Evolutionary conservation across 1,284 basidiomycete species (phyloP), one percentile per base, ranked within the genome.

Genomic region (Austroboletus niveus): DNA sequence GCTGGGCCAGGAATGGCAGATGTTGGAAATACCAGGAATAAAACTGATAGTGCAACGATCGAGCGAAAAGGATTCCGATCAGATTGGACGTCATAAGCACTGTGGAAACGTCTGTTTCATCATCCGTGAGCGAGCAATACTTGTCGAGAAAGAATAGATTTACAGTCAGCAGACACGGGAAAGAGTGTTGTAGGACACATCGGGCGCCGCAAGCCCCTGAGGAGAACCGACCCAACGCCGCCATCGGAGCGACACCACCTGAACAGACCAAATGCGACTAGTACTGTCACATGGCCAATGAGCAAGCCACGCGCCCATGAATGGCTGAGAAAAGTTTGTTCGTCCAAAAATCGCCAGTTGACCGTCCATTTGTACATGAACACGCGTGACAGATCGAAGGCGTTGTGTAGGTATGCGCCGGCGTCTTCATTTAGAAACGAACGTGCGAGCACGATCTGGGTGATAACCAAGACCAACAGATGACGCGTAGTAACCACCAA

Each of bases 1-100:
- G 81, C 82, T 85, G 94, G 6, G 83, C 73, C 27, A 99, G 72
- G 61, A 96, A 85, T 0, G 94, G 93, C n/a, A 97, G 69, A 60
- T 96, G 92, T 57, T 94, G 89, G 11, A 90, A 93, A 69, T 98
- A 98, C 97, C 96, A 99, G 5, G 90, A 87, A 69, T 98, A 98
- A 72, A 99, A 99, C 63, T 99, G 96, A 69, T 98, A 99, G 69
- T 99, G 96, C 49, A 99, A 73, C 14, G 94, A 97, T n/a, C 97
- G 84, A 14, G 97, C 92, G 68, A 91, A 98, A 5, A 91, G 60
- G 32, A 99, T 88, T 22, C 96, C 96, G 55, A 98, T 87, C 46
- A 99, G 70, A 65, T 98, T 99, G 14, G 89, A 90, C 1, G 92
- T 94, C 75, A 93, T 94, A 17, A 98, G 77, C 22, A 93, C 77